Conservation (phyloP, 2,329 filamentous ascomycete genomes). For the Penicillium olsonii region DNA sequence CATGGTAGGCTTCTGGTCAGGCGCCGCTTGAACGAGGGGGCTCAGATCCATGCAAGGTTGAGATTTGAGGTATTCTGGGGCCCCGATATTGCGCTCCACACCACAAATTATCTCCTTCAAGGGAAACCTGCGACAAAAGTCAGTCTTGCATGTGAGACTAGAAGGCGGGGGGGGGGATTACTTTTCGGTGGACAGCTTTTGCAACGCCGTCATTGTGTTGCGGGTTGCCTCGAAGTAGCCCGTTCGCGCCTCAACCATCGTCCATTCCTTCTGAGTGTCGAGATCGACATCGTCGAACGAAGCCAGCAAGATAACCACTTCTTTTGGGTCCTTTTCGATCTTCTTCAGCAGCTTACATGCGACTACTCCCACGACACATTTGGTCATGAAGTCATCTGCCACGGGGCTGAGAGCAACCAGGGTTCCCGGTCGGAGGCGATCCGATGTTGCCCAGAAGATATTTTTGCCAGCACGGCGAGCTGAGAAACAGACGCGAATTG, state of each 20-base stretch:
- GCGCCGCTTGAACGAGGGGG: too few relatives aligned
- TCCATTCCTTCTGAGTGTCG: constrained; percentile 67
- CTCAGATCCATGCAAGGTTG: constrained; percentile 55
- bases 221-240: constrained; percentile 78
- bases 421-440: constrained; percentile 56
- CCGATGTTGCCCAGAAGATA: constrained; percentile 68
- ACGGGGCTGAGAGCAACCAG: constrained; percentile 58
- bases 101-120: constrained; percentile 46
- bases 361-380: constrained; percentile 71
- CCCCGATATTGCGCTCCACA: constrained; percentile 41
- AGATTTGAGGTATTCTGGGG: constrained; percentile 56
- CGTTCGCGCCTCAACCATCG: constrained; percentile 75
- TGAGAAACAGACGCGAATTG: background rate
- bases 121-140: constrained; percentile 41
- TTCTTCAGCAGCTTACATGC: constrained; percentile 67
- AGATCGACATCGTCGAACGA: constrained; percentile 61
- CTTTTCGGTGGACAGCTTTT: constrained; percentile 61
- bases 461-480: constrained; percentile 59
- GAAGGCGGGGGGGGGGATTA: constrained; percentile 19
- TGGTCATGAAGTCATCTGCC: constrained; percentile 61
- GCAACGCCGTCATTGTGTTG: constrained; percentile 71
- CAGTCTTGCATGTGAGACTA: background rate
- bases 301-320: constrained; percentile 75
- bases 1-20: too few relatives aligned
- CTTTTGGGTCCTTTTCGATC: constrained; percentile 66